These are phyloP conservation scores for Starmerella gropengiesseri DNA, from an alignment of 805 yeast genomes.

Conservation along the genomic window DNA sequence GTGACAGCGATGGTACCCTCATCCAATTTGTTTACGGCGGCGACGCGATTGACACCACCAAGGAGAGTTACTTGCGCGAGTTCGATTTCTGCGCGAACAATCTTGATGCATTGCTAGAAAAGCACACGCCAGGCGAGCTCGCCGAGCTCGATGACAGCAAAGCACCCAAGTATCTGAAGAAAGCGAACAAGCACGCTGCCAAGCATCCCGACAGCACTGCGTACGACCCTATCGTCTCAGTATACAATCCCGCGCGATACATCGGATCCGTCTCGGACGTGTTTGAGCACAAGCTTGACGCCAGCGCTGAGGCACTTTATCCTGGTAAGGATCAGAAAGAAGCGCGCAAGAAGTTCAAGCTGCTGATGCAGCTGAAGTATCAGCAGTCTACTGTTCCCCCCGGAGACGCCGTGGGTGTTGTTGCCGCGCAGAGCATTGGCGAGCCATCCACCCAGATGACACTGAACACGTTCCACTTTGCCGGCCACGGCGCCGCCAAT, in stretches of 20 bases:
- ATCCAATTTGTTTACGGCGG: conserved; percentile 97
- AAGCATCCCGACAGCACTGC: conserved; percentile 49
- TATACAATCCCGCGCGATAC: conserved; percentile 77
- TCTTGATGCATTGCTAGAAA: conserved; percentile 71
- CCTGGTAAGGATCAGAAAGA: conserved; percentile 40
- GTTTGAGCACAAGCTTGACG: conserved; percentile 71
- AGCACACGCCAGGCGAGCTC: conserved; percentile 62
- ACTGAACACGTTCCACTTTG: conserved; percentile 90
- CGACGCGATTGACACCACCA: conserved; percentile 86
- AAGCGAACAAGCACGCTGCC: conserved; percentile 51
- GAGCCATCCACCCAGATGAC: conserved; percentile 99
- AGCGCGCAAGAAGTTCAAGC: conserved; percentile 67
- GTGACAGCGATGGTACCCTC: conserved; percentile 90
- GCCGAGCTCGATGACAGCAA: conserved; percentile 69
- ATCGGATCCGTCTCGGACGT: conserved; percentile 87
- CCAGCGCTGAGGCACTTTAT: conserved; percentile 45
- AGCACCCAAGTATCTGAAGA: conserved; percentile 72
- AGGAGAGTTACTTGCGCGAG: conserved; percentile 87
- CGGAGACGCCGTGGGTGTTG: conserved; percentile 96
- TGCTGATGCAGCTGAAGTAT: conserved; percentile 95
- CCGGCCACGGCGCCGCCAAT: conserved; percentile 99
- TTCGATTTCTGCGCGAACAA: conserved; percentile 89
- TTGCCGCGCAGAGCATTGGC: conserved; percentile 97
- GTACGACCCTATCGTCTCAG: conserved; percentile 81
- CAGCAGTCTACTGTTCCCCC: conserved; percentile 93